Base-by-base conservation (phyloP, 176 grass and related monocot genomes). In the Raddia distichophylla region DNA sequence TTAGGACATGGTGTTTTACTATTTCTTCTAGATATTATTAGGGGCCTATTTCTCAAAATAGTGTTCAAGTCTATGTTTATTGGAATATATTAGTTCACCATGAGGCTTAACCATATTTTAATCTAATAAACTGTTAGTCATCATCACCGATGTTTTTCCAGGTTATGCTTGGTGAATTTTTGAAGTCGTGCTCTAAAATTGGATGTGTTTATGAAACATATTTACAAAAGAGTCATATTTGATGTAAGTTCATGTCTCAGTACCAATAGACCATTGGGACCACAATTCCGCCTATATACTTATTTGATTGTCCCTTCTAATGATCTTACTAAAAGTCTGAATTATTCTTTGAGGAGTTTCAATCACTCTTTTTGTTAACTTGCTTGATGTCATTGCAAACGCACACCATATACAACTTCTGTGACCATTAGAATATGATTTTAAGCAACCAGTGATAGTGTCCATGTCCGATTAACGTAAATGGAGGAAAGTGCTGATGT, bases 341-440 rank as follows among this genome's bases (percentile, higher is more conserved):
- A 19, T 16, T 54, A 47, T 76, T 55, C 18, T 82, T 7, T 60
- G 18, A 20, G 8, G 46, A 80, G 15, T 52, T 80, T 20, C 18
- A 54, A 6, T 50, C 51, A 49, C 40, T 37, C 68, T 32, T 47
- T 9, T 3, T 80, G 8, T 67, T 67, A 34, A 86, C n/a, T 82
- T 54, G 19, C 68, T 83, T 60, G 48, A 69, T n/a, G 67, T 8
- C 51, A 83, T 55, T 76, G 54, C 46, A 82, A 89, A 73, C 33
- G n/a, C 14, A 82, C 10, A 51, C 11, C 43, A 45, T 18, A 22
- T n/a, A 66, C 6, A 10, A 42, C 6, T 84, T 11, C 18, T 79
- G 70, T 43, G 27, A 10, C 3, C n/a, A 72, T 9, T 5, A 15
- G 27, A 83, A 45, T 75, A 37, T 40, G 66, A 83, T 35, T 65